Conservation (phyloP, 2,329 filamentous ascomycete genomes). For the Fusarium sp. region DNA sequence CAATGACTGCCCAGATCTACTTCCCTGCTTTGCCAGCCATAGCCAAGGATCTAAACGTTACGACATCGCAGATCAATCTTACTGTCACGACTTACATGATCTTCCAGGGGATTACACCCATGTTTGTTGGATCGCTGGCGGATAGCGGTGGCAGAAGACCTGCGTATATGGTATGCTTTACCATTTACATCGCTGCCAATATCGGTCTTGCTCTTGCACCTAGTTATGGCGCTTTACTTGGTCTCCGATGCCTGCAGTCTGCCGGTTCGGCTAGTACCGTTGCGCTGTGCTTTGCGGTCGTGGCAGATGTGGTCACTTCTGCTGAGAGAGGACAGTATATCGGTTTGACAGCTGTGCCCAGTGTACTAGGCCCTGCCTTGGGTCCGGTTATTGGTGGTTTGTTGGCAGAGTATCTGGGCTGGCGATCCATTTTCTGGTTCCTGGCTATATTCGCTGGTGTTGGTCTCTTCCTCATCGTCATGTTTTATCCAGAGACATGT, state of each 20-base stretch:
- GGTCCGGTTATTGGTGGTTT: slow-evolving; percentile 71
- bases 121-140: slow-evolving; percentile 67
- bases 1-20: slow-evolving; percentile 64
- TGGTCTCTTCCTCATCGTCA: slow-evolving; percentile 56
- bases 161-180: slow-evolving; percentile 65
- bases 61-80: slow-evolving; percentile 59
- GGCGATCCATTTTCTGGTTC: slow-evolving; percentile 73
- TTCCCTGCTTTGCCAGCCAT: slow-evolving; percentile 64
- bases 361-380: slow-evolving; percentile 61
- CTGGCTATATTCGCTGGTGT: slow-evolving; percentile 60
- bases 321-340: slow-evolving; percentile 72
- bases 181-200: slow-evolving; percentile 65
- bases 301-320: slow-evolving; percentile 72
- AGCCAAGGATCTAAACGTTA: slow-evolving; percentile 60
- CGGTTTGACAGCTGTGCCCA: slow-evolving; percentile 62
- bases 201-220: slow-evolving; percentile 64
- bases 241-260: slow-evolving; percentile 68
- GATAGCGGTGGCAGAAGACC: slow-evolving; percentile 66
- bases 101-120: slow-evolving; percentile 70
- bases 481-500: slow-evolving; percentile 68
- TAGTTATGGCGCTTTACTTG: slow-evolving; percentile 62
- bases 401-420: slow-evolving; percentile 67
- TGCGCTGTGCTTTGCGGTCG: slow-evolving; percentile 67
- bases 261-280: slow-evolving; percentile 70
- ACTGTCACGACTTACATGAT: slow-evolving; percentile 69